Evolutionary conservation across 169 alveolate genomes (phyloP), one percentile per base, ranked within the genome.

Genomic region (Babesia ovis): DNA sequence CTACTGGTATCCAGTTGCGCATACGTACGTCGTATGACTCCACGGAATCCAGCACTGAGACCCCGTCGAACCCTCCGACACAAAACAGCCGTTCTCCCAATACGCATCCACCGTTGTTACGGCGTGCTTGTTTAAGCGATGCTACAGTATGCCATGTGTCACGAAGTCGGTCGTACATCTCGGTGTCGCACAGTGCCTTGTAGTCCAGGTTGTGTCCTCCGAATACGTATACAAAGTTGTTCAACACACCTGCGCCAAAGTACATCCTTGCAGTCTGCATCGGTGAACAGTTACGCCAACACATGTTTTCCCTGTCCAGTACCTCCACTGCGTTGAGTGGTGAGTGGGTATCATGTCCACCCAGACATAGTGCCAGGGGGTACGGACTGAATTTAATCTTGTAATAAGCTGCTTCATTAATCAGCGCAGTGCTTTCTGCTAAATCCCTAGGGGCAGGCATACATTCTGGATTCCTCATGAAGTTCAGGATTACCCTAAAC

Each of bases 121-220:
- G 69, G 58, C 96, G 62, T 11, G 96, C 94, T 22, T 87, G 76
- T 50, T 89, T 86, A 55, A 92, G 87, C 31, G 93, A 62, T 42
- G 94, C 87, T 27, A 79, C 85, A 29, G 83, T 68, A 67, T 71
- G 85, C 97, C 97, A 93, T 11, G 83, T 64, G 60, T 92, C 96
- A 12, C 95, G 77, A 45, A 93, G 84, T 20, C 94, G 69, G 79
- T 93, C 97, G 81, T 91, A 93, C 53, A 93, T 92, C 86, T 93
- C 97, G 20, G 91, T 89, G 66, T 93, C 97, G 68, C 94, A 92
- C 34, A 93, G 85, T n/a, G 97, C 97, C 85, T 91, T 92, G 86
- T 92, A 93, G 84, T 93, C 96, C 67, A 92, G 75, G 70, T 93
- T 93, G 82, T 93, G 95, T 4, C 97, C 97, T 4, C 97, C 97